Evolutionary conservation across 768 basidiomycete species (phyloP), one percentile per base, ranked within the genome.

Genomic region (Suillus spraguei): DNA sequence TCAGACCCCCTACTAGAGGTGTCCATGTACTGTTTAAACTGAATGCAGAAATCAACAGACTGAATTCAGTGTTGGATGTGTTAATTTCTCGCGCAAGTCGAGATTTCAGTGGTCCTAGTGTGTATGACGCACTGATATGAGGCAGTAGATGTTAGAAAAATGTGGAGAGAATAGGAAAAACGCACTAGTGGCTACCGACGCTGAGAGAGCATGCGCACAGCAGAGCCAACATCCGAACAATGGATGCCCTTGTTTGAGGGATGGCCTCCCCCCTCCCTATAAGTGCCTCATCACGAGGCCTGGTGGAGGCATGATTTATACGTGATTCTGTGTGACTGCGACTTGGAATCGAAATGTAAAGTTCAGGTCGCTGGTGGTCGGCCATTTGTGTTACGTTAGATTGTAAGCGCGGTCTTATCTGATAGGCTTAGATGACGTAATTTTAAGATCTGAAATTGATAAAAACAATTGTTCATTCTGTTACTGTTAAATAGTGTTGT

Each of bases 81-180:
- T 88, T 87, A 55, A 92, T 80, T 69, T 94, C 90, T 49, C 86
- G 81, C 5, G 83, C 79, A 8, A 91, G 77, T 22, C 85, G 80
- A 49, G 86, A 88, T 76, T 94, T 94, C 63, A 94, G 77, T 11
- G 92, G 93, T 0, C 90, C 91, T 3, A 95, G 82, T 7, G 90
- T 85, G 69, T 94, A 88, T 3, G 84, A 82, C 17, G 87, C 89
- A 71, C 90, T 93, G 64, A 54, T 13, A 41, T 39, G 38, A 33
- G 53, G 8, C 7, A 60, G 56, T 62, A 36, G 10, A 20, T 42
- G 56, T 67, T 17, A 67, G 62, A 8, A 60, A 14, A 17, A 41
- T 13, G n/a, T 5, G 22, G 52, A 55, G 62, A 16, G 42, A 24
- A 50, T 16, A 7, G 5, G 20, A 13, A 55, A 60, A 41, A 76